Evolutionary conservation across 257 asterid species (phyloP).

Genomic region (Gardenia jasminoides): DNA sequence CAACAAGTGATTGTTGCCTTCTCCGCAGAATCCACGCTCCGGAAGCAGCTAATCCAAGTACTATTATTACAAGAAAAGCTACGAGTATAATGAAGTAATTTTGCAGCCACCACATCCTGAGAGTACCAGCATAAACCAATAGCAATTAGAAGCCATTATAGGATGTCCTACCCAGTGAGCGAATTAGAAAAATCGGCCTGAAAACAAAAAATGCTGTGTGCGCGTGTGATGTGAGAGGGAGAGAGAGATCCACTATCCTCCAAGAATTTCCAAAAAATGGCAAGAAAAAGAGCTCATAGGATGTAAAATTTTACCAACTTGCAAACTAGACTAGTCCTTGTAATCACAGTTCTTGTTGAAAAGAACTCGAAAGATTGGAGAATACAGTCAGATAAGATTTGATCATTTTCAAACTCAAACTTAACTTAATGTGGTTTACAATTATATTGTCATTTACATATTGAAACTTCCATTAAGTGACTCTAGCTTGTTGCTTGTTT

Average conservation of each 20-base stretch:
- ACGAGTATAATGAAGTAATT: constrained; percentile 38
- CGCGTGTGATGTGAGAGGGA: no score
- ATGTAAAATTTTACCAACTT: background rate
- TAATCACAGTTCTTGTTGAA: no score
- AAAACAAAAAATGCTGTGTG: no score
- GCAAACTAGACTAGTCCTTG: background rate
- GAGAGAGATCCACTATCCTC: background rate
- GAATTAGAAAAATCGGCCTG: no score
- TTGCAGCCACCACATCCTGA: constrained; percentile 63
- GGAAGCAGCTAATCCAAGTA: constrained; percentile 50
- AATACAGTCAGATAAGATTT: background rate
- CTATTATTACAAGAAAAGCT: constrained; percentile 29
- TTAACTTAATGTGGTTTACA: background rate
- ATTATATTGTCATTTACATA: no score
- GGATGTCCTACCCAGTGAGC: no score
- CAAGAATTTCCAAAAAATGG: background rate
- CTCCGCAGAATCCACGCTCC: constrained; percentile 72
- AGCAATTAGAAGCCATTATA: background rate
- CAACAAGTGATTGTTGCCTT: constrained; percentile 33
- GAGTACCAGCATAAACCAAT: constrained; percentile 16
- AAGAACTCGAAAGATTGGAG: background rate
- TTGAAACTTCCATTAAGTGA: background rate
- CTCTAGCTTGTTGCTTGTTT: background rate
- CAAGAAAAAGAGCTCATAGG: background rate
- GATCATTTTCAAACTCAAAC: background rate